Evolutionary conservation across 176 grass and related monocot species (phyloP).

Genomic region (Pharus latifolius): DNA sequence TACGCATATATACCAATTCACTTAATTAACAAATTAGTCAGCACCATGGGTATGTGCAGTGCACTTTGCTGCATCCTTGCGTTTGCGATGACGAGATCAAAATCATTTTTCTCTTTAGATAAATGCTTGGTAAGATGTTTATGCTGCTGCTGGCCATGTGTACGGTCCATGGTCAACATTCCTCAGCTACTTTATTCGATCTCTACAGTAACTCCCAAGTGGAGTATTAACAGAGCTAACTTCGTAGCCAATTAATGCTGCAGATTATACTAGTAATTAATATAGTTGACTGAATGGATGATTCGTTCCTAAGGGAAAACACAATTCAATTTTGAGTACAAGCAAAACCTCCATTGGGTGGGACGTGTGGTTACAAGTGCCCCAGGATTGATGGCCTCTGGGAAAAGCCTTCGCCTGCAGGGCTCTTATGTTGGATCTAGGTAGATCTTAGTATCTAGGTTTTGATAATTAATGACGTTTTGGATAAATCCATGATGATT

Average conservation of each 20-base stretch:
- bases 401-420: no score
- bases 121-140: neutral
- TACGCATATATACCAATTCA: neutral
- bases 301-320: no score
- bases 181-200: neutral
- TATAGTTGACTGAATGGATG: no score
- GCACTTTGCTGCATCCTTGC: neutral
- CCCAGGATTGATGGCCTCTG: no score
- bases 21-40: neutral
- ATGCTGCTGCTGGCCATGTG: neutral
- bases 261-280: neutral
- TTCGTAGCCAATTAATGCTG: neutral
- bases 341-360: no score
- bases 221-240: neutral
- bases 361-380: no score
- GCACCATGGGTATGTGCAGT: neutral
- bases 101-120: neutral
- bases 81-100: slow-evolving; percentile 12
- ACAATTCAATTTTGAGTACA: no score
- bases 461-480: no score
- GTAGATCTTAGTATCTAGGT: no score
- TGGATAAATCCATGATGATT: no score
- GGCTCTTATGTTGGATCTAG: no score
- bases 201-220: neutral
- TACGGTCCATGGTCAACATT: neutral